Evolutionary conservation across 106 monocot genomes (phyloP), one percentile per base, ranked within the genome.

Genomic region (Vanilla planifolia): DNA sequence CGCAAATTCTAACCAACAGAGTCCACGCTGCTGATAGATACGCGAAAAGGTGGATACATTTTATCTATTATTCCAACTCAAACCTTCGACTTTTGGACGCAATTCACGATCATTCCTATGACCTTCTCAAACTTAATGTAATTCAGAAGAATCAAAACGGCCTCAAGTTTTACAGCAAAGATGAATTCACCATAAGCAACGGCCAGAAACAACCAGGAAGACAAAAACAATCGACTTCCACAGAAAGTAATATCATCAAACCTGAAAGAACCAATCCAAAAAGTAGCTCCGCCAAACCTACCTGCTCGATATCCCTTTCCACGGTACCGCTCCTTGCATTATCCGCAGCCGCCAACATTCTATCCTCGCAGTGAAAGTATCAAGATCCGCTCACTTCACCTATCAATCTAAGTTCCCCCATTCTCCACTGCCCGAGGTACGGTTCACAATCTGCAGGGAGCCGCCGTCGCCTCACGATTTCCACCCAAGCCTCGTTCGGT

Each of bases 291-390:
- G 11, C 17, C 1, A 42, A 37, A 40, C 3, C 21, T 59, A 80
- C 80, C 80, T 80, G 80, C 66, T 80, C 80, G 62, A 80, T 71
- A 62, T 80, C 80, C 33, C 80, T 64, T 69, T 80, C 80, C 30
- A 75, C 80, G 13, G 64, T 58, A 25, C 66, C 71, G 30, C 50
- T 33, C 67, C 78, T 39, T 19, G 37, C 59, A 36, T 60, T 59
- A 59, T 64, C 80, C 45, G 45, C 56, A 63, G 69, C 74, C 51
- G 79, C 61, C 55, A 73, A 43, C 58, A 65, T 48, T 64, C 35
- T 63, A 46, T 29, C 29, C 56, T 21, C 33, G 58, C 14, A 32
- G 59, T 20, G 4, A 30, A 27, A 55, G 33, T 60, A 17, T 69
- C 35, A 67, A 44, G 21, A 43, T 42, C 30, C 67, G 40, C 17